phyloP scores from a whole-genome alignment of 257 asterid species.

The Petunia secreta region DNA sequence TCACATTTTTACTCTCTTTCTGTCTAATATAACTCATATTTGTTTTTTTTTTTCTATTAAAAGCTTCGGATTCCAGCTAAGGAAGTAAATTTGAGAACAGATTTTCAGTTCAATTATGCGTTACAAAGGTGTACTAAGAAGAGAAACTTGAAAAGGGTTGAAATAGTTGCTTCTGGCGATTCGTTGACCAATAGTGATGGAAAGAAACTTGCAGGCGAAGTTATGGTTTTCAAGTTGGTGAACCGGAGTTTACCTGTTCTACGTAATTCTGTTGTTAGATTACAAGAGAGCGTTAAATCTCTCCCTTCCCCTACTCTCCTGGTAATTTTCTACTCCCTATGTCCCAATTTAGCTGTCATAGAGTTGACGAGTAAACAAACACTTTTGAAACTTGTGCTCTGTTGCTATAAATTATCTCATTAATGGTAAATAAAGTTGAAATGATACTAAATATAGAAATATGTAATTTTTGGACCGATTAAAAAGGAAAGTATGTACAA shows the following conservation, averaged over 20 bases:
- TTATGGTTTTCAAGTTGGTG: slow-evolving; percentile 29
- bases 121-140: slow-evolving; percentile 7
- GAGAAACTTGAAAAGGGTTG: slow-evolving; percentile 19
- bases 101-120: neutral
- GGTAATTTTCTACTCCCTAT: slow-evolving; percentile 41
- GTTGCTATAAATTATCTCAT: too few relatives aligned
- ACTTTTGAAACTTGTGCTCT: neutral
- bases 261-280: slow-evolving; percentile 43
- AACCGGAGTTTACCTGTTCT: slow-evolving; percentile 34
- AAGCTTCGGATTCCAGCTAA: slow-evolving; percentile 22
- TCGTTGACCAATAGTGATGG: neutral
- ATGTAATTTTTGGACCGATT: too few relatives aligned
- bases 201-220: slow-evolving; percentile 37
- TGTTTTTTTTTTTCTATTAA: neutral
- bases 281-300: slow-evolving; percentile 55
- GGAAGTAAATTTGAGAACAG: slow-evolving; percentile 23
- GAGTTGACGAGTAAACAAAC: too few relatives aligned
- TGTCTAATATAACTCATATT: neutral
- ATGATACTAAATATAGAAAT: too few relatives aligned
- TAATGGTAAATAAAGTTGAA: too few relatives aligned
- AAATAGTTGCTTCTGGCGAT: slow-evolving; percentile 23
- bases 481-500: too few relatives aligned
- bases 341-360: too few relatives aligned
- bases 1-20: neutral
- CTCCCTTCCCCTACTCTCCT: slow-evolving; percentile 55